phyloP scores from a whole-genome alignment of 768 basidiomycete species.

The Dendrothele bispora region DNA sequence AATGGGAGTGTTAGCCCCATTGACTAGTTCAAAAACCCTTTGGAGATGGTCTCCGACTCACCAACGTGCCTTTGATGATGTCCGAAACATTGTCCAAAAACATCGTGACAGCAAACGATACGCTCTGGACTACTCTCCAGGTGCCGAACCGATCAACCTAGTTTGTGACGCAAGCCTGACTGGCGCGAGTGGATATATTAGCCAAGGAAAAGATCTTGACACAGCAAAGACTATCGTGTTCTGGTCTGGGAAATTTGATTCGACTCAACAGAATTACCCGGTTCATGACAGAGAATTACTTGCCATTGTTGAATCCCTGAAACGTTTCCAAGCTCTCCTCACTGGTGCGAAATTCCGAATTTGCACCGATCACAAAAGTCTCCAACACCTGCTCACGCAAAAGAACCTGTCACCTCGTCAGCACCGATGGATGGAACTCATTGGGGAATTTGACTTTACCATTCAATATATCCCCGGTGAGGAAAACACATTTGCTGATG shows the following conservation, averaged over 20 bases:
- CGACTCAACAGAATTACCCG: slow-evolving; percentile 31
- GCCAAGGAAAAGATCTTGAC: slow-evolving; percentile 28
- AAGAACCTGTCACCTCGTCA: not conserved
- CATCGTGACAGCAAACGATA: slow-evolving; percentile 16
- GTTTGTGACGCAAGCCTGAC: slow-evolving; percentile 31
- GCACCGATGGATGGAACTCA: not conserved
- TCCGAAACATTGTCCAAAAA: slow-evolving; percentile 24
- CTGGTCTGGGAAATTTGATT: slow-evolving; percentile 32
- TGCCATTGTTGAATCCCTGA: not conserved
- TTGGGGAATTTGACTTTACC: not conserved
- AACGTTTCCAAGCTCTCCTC: not conserved
- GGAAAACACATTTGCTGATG: not conserved
- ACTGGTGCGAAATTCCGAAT: not conserved
- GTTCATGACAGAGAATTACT: slow-evolving; percentile 5
- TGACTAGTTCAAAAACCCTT: slow-evolving; percentile 17
- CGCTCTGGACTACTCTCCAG: slow-evolving; percentile 16
- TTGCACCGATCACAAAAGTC: not conserved
- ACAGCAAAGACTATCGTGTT: slow-evolving; percentile 31
- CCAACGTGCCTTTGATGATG: slow-evolving; percentile 32
- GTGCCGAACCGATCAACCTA: slow-evolving; percentile 25
- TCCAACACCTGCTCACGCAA: not conserved
- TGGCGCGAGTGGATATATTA: slow-evolving; percentile 26
- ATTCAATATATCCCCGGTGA: not conserved
- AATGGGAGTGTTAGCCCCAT: slow-evolving; percentile 23
- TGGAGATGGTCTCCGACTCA: slow-evolving; percentile 24